These are phyloP conservation scores for Papiliotrema nemorosa DNA, from an alignment of 1,284 basidiomycete genomes.

Conservation along the genomic window DNA sequence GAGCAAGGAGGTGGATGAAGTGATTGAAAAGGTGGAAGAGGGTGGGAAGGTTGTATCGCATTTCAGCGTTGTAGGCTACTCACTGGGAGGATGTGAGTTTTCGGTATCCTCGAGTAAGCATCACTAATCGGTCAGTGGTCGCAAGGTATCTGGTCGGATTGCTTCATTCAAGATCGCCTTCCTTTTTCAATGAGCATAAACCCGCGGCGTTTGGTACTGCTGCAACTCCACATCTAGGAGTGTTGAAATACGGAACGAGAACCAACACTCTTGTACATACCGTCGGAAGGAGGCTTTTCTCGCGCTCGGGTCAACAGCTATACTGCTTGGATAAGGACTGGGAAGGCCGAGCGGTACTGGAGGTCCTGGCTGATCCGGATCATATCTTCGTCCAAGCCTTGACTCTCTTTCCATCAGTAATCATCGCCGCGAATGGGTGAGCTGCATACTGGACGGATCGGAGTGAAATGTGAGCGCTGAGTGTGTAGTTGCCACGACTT, in stretches of 20 bases:
- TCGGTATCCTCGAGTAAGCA: neutral
- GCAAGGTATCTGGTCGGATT: constrained; percentile 44
- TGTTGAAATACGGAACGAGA: constrained; percentile 30
- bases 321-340: constrained; percentile 69
- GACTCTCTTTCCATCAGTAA: constrained; percentile 63
- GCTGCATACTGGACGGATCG: neutral
- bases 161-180: constrained; percentile 34
- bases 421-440: constrained; percentile 81
- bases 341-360: constrained; percentile 65
- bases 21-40: constrained; percentile 35
- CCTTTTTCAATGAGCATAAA: constrained; percentile 36
- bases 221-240: constrained; percentile 46
- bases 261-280: constrained; percentile 51
- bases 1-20: constrained; percentile 35
- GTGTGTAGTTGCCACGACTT: constrained; percentile 59
- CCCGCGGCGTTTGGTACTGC: constrained; percentile 45
- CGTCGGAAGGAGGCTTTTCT: constrained; percentile 70
- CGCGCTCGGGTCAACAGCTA: constrained; percentile 78
- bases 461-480: too few relatives aligned
- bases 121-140: constrained; percentile 25
- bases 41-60: constrained; percentile 27
- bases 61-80: constrained; percentile 47
- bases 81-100: constrained; percentile 42
- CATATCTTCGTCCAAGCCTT: constrained; percentile 75
- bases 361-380: constrained; percentile 80